Conservation (phyloP, 2,329 filamentous ascomycete species). For the Cryphonectria nitschkei region DNA sequence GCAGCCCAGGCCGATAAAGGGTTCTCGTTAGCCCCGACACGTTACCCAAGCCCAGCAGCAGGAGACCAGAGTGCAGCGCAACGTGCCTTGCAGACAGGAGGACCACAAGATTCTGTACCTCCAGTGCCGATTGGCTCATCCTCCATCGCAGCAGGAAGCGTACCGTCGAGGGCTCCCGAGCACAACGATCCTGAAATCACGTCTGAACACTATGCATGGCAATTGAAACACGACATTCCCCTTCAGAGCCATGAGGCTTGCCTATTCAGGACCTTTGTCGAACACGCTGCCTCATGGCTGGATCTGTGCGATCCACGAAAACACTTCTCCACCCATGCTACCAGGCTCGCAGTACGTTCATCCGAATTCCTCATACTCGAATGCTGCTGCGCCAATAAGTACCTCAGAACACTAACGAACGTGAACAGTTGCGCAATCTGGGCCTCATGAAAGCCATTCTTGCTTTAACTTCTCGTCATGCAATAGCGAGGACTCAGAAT, state of each 20-base stretch:
- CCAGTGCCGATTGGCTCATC: background rate
- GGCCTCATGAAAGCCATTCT: conserved; percentile 32
- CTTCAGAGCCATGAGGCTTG: conserved; percentile 11
- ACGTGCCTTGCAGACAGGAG: background rate
- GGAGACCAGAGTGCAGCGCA: background rate
- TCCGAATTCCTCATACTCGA: background rate
- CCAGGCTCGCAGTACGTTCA: conserved; percentile 35
- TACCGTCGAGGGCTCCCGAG: background rate
- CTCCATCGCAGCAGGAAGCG: background rate
- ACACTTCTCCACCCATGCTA: conserved; percentile 40
- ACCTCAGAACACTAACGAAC: background rate
- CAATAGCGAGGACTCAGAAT: conserved; percentile 55
- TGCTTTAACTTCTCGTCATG: conserved; percentile 40
- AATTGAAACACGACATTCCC: conserved; percentile 14
- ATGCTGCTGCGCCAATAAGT: background rate
- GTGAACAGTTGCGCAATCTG: conserved; percentile 48
- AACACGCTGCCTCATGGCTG: conserved; percentile 26
- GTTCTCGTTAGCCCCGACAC: conserved; percentile 36
- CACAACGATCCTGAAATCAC: background rate
- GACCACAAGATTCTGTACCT: background rate
- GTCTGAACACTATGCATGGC: conserved; percentile 15
- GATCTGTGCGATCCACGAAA: conserved; percentile 41
- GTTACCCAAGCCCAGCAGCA: conserved; percentile 15
- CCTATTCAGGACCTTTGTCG: conserved; percentile 15
- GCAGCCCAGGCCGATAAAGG: conserved; percentile 39